Base-by-base conservation (phyloP, 179 eudicot genomes). In the Spinacia oleracea region DNA sequence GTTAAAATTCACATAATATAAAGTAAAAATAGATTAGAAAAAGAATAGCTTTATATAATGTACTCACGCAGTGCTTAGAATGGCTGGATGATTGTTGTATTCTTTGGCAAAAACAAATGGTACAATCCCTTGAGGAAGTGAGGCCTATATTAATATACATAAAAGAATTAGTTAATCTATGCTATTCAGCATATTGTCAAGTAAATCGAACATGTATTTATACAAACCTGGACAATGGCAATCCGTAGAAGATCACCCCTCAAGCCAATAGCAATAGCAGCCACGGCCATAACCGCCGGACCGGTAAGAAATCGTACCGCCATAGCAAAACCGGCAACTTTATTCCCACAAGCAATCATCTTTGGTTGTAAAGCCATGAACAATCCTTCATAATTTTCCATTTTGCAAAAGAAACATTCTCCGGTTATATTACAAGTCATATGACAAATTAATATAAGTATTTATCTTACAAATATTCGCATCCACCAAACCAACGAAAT, bases 281-380 rank as follows among this genome's bases (percentile, higher is more conserved):
- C 89, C 1, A 86, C 88, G 0, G 93, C 91, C 96, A 91, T 91
- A 2, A 90, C 92, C 0, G 88, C 91, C 1, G 96, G 96, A 8
- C 96, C 96, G 0, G 85, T 80, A 31, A 91, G 79, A 78, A 91
- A 91, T 70, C 96, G 77, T 18, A 91, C 86, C 2, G 88, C 90
- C 93, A 91, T 90, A 2, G 96, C 83, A 59, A 91, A 87, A 5
- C 82, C 20, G 0, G 96, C 96, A 14, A 88, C 89, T 7, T 88
- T 73, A 73, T 88, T 89, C 29, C 96, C 96, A 45, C 93, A 91
- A 0, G 96, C 93, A 14, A 91, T 91, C 15, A 91, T 80, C 89
- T 87, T 91, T 0, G 93, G 96, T 90, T 91, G 96, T 32, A 89
- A 81, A 40, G 96, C 96, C 96, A 91, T 91, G 80, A 91, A 91